These are phyloP conservation scores for Citrus medica DNA, from an alignment of 345 rosid genomes.

Conservation along the genomic window DNA sequence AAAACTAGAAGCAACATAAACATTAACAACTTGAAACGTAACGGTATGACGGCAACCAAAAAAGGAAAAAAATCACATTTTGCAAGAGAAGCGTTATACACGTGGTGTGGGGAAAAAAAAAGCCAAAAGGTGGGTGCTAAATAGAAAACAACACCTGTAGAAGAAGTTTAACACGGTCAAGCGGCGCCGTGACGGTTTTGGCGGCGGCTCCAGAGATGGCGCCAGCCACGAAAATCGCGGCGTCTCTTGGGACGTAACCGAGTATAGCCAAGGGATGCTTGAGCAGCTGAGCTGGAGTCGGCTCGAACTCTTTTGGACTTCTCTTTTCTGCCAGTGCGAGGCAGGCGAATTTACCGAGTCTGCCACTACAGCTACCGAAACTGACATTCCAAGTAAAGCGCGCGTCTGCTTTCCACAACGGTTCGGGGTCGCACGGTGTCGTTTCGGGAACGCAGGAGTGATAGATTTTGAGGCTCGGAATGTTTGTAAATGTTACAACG, in stretches of 20 bases:
- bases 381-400: neutral
- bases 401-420: conserved; percentile 23
- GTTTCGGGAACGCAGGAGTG: conserved; percentile 20
- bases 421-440: conserved; percentile 11
- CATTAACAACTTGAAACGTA: neutral
- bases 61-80: neutral
- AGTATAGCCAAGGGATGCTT: conserved; percentile 71
- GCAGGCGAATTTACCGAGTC: conserved; percentile 49
- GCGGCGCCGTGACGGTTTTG: conserved; percentile 89
- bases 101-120: neutral
- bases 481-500: conserved; percentile 30
- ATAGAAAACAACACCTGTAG: conserved; percentile 63
- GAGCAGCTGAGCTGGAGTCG: conserved; percentile 59
- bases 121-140: neutral
- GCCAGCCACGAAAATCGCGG: conserved; percentile 82
- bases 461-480: conserved; percentile 40
- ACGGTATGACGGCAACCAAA: neutral
- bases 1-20: neutral
- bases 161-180: conserved; percentile 93
- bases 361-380: conserved; percentile 17
- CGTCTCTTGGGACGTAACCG: conserved; percentile 68
- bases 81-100: neutral
- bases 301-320: conserved; percentile 46
- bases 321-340: conserved; percentile 58
- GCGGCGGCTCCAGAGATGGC: conserved; percentile 97